Percentiles rank a stretch among this genome's conserved stretches.
Conservation (phyloP, 768 basidiomycete genomes). For the Thelephora ganbajun region DNA sequence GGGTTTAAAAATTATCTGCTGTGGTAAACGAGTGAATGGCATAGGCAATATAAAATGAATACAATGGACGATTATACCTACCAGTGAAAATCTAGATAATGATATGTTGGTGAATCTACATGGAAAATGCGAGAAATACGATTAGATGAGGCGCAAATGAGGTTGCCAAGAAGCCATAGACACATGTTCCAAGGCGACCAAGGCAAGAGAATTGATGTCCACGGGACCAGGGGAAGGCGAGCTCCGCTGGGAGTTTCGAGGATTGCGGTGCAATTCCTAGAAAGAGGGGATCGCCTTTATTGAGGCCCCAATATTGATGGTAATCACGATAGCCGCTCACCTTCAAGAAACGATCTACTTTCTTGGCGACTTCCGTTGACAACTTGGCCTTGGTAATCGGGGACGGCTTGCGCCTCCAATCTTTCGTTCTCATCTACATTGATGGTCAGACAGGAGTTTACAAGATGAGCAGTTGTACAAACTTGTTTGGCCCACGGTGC, state of each 20-base stretch:
- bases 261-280: neutral
- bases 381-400: neutral
- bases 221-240: neutral
- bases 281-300: neutral
- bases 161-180: neutral
- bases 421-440: neutral
- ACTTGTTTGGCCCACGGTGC: neutral
- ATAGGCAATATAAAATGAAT: too few species aligned
- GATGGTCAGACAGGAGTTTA: neutral
- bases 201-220: neutral
- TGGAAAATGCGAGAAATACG: too few species aligned
- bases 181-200: neutral
- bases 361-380: neutral
- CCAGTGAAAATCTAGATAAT: too few species aligned
- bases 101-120: too few species aligned
- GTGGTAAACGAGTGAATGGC: too few species aligned
- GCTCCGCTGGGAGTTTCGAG: neutral
- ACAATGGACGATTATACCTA: too few species aligned
- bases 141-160: neutral
- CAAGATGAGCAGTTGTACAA: neutral
- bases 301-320: neutral
- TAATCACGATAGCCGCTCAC: neutral
- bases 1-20: too few species aligned
- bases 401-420: neutral
- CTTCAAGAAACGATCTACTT: neutral